A percentile compares a stretch with the other conserved stretches of the same genome.
phyloP scores from a whole-genome alignment of 2,329 filamentous ascomycete genomes.

The Achaetomium macrosporum region DNA sequence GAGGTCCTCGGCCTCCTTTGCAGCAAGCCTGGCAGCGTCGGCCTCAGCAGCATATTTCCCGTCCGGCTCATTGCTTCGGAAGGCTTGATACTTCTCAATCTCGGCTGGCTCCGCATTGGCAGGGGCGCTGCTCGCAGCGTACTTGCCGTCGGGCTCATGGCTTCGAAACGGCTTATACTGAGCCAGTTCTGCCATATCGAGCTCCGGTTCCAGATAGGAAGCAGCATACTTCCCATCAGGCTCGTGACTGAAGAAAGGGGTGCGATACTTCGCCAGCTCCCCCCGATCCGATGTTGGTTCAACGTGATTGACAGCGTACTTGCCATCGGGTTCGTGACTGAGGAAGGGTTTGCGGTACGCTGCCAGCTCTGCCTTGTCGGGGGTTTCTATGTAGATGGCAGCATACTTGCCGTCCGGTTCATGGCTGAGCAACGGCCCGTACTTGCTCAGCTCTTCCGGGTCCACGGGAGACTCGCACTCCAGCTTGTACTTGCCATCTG shows the following conservation, averaged over 20 bases:
- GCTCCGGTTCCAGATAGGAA: slow-evolving; percentile 28
- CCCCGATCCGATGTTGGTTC: slow-evolving; percentile 28
- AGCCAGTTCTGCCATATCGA: slow-evolving; percentile 15
- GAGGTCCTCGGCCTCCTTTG: slow-evolving; percentile 24
- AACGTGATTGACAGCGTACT: slow-evolving; percentile 12
- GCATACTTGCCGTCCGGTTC: slow-evolving; percentile 2
- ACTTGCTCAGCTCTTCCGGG: slow-evolving; percentile 18
- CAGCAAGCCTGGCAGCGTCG: slow-evolving; percentile 24
- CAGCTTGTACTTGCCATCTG: slow-evolving; percentile 13
- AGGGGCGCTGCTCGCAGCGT: not conserved
- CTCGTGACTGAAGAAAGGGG: slow-evolving; percentile 26
- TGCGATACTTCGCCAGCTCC: slow-evolving; percentile 30
- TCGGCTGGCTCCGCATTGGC: not conserved
- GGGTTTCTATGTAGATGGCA: not conserved
- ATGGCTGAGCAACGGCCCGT: slow-evolving; percentile 13
- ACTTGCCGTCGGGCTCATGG: slow-evolving; percentile 20
- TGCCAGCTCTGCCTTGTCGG: slow-evolving; percentile 14
- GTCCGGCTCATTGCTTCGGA: slow-evolving; percentile 20
- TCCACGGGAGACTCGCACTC: not conserved
- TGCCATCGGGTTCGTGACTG: slow-evolving; percentile 20
- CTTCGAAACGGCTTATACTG: slow-evolving; percentile 18
- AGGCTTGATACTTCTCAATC: slow-evolving; percentile 31
- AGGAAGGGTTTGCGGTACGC: slow-evolving; percentile 34
- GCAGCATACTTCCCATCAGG: slow-evolving; percentile 35
- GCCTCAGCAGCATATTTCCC: slow-evolving; percentile 12